A percentile compares a stretch with the other conserved stretches of the same genome.
phyloP scores from a whole-genome alignment of 495 filamentous ascomycete species.

The Daldinia childiae region DNA sequence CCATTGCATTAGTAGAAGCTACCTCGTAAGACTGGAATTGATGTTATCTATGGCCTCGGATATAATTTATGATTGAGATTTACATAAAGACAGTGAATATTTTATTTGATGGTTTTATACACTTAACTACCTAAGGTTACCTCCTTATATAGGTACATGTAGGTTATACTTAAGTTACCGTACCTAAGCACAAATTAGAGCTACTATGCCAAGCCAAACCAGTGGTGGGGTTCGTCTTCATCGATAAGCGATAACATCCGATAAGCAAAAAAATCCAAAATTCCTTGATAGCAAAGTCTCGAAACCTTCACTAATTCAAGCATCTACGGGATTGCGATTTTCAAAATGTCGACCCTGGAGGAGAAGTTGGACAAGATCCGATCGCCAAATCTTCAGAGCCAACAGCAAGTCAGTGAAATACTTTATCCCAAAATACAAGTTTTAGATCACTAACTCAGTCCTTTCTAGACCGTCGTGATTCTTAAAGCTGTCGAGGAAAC shows the following conservation, averaged over 20 bases:
- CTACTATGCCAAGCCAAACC: slow-evolving; percentile 6
- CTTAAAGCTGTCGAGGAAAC: slow-evolving; percentile 92
- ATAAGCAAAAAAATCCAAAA: slow-evolving; percentile 47
- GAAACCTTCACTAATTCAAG: slow-evolving; percentile 28
- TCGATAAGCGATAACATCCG: slow-evolving; percentile 41
- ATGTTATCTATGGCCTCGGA: background rate
- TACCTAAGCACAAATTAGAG: too few relatives aligned
- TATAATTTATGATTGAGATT: background rate
- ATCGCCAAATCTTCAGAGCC: slow-evolving; percentile 93
- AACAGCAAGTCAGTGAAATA: slow-evolving; percentile 76
- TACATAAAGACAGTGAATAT: background rate
- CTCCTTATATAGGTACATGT: too few relatives aligned
- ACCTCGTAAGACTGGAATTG: slow-evolving; percentile 8
- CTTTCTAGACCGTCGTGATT: slow-evolving; percentile 78
- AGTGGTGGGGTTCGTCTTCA: slow-evolving; percentile 39
- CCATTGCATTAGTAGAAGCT: slow-evolving; percentile 3
- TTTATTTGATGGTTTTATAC: too few relatives aligned
- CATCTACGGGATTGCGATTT: slow-evolving; percentile 50
- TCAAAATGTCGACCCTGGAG: slow-evolving; percentile 73
- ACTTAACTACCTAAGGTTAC: too few relatives aligned
- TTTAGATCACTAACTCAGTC: slow-evolving; percentile 19
- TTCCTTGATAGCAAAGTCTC: slow-evolving; percentile 14
- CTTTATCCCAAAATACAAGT: background rate
- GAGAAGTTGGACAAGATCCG: slow-evolving; percentile 97
- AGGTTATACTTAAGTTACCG: too few relatives aligned